These are phyloP conservation scores for Salvia sclarea DNA, from an alignment of 305 asterid species.

Conservation along the genomic window DNA sequence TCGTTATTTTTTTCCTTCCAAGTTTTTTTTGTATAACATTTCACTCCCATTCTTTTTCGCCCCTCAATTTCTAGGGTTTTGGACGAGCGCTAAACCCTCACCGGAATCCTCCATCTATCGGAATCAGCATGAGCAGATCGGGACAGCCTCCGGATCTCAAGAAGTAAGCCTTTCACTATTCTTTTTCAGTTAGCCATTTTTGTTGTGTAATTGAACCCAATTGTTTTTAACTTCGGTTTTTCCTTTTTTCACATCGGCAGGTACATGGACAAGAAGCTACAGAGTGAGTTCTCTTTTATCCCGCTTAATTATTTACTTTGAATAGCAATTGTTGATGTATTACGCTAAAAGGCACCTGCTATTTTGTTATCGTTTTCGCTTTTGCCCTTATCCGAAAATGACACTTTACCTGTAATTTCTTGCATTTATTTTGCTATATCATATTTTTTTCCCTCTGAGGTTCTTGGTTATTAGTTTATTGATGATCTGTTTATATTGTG, in stretches of 20 bases:
- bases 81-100: conserved; percentile 33
- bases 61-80: conserved; percentile 43
- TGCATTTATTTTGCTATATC: no score
- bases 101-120: conserved; percentile 8
- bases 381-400: neutral
- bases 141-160: conserved; percentile 95
- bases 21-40: neutral
- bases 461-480: neutral
- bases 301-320: neutral
- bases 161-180: conserved; percentile 39
- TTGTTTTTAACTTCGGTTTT: neutral
- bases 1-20: neutral
- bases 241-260: conserved; percentile 35
- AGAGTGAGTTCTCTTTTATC: conserved; percentile 50
- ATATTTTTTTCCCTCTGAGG: no score
- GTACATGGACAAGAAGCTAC: conserved; percentile 90
- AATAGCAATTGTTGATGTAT: neutral
- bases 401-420: neutral
- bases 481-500: neutral
- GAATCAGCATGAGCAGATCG: conserved; percentile 70
- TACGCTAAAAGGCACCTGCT: neutral
- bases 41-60: neutral
- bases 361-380: neutral
- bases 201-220: neutral
- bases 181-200: neutral